Evolutionary conservation across 352 stramenopile genomes (phyloP).

Genomic region (Pythium aristosporum): DNA sequence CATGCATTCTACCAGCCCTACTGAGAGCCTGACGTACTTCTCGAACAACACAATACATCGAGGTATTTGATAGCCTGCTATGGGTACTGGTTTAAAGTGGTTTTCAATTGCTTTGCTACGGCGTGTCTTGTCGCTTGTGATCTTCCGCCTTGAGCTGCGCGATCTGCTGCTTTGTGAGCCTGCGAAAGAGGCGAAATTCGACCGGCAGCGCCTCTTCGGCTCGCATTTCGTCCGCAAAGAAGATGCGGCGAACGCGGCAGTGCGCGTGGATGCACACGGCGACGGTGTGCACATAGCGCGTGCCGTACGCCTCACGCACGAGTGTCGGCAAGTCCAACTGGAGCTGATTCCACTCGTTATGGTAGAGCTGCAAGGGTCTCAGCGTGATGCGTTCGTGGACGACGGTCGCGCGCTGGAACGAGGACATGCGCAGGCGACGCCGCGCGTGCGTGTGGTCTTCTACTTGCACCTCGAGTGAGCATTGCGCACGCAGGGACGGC

Average conservation of each 20-base stretch:
- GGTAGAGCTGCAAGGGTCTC: constrained; percentile 44
- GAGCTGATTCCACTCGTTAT: constrained; percentile 56
- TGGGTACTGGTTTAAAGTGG: too few relatives aligned
- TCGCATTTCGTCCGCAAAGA: constrained; percentile 49
- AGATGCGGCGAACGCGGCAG: constrained; percentile 58
- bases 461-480: constrained; percentile 51
- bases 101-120: neutral
- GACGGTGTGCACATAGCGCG: constrained; percentile 38
- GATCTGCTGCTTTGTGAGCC: constrained; percentile 38
- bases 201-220: constrained; percentile 39
- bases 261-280: constrained; percentile 54
- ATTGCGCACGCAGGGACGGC: constrained; percentile 31
- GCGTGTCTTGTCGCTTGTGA: neutral
- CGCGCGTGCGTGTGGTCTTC: constrained; percentile 33
- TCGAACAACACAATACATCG: too few relatives aligned
- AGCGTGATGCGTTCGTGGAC: constrained; percentile 40
- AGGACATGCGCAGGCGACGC: constrained; percentile 48
- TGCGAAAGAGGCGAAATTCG: constrained; percentile 56
- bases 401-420: constrained; percentile 42
- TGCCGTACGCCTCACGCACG: constrained; percentile 41
- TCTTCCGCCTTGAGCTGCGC: constrained; percentile 5
- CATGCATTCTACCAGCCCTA: neutral
- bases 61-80: neutral
- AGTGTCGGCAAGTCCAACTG: constrained; percentile 48
- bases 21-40: neutral